These are phyloP conservation scores for Nemania bipapillata DNA, from an alignment of 2,329 filamentous ascomycete species.

Conservation along the genomic window DNA sequence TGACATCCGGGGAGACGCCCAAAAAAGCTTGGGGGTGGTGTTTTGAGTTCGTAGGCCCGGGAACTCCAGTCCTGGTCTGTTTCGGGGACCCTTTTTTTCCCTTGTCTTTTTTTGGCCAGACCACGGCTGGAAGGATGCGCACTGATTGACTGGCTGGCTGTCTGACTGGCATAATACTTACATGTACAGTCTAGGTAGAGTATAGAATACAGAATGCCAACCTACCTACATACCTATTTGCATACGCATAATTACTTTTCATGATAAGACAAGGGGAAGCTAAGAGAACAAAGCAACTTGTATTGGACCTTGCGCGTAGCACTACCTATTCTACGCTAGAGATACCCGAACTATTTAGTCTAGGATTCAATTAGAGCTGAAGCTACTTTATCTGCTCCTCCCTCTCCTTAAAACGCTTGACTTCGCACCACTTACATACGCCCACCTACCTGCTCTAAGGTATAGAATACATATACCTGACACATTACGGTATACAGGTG, in stretches of 20 bases:
- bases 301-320: too few relatives aligned
- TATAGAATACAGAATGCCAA: too few relatives aligned
- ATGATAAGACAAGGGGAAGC: not conserved
- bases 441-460: not conserved
- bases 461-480: not conserved
- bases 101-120: not conserved
- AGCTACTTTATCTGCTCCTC: too few relatives aligned
- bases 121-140: not conserved
- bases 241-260: not conserved
- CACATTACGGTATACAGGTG: not conserved
- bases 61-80: not conserved
- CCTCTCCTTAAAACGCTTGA: too few relatives aligned
- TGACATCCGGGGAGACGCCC: constrained; percentile 37
- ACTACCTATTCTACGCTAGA: too few relatives aligned
- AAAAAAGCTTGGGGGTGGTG: constrained; percentile 41
- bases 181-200: not conserved
- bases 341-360: too few relatives aligned
- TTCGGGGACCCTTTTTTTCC: not conserved
- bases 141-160: not conserved
- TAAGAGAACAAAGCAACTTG: not conserved
- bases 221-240: not conserved
- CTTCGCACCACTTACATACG: too few relatives aligned
- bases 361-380: too few relatives aligned
- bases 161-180: not conserved
- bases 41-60: constrained; percentile 26